Percentiles rank a stretch among this genome's conserved stretches.
These are phyloP conservation scores for Saccharomycopsis synnaedendra DNA, from an alignment of 805 yeast genomes.

Conservation along the genomic window DNA sequence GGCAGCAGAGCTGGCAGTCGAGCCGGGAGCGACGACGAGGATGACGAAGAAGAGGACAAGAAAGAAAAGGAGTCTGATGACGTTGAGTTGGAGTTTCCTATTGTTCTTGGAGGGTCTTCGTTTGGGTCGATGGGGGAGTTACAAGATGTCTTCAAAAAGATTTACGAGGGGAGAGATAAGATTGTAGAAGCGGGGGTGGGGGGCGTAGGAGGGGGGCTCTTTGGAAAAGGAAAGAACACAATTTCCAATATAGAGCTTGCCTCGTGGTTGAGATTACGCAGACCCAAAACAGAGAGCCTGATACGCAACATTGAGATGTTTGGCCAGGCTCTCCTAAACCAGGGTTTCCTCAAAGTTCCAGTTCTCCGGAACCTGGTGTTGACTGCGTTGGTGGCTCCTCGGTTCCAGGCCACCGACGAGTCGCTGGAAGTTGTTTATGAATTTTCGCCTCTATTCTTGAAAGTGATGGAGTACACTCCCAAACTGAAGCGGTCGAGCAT, in stretches of 20 bases:
- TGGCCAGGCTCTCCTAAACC: constrained; percentile 11
- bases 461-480: not conserved
- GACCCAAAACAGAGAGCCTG: constrained; percentile 13
- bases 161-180: not conserved
- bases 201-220: not conserved
- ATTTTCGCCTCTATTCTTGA: constrained; percentile 7
- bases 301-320: constrained; percentile 13
- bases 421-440: constrained; percentile 7
- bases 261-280: constrained; percentile 12
- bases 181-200: not conserved
- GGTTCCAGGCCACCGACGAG: constrained; percentile 10
- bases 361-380: constrained; percentile 13
- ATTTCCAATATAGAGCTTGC: constrained; percentile 13
- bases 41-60: constrained; percentile 1
- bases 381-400: constrained; percentile 1
- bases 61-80: not conserved
- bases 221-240: not conserved
- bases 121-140: constrained; percentile 4
- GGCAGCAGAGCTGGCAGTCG: not conserved
- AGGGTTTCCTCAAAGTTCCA: constrained; percentile 11
- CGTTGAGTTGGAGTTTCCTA: constrained; percentile 9
- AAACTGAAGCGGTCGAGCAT: not conserved
- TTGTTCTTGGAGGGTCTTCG: constrained; percentile 8
- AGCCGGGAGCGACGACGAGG: not conserved
- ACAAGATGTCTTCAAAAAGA: constrained; percentile 6